Percentiles rank a stretch among this genome's conserved stretches.
Conservation (phyloP, 257 asterid species). For the Osmanthus fragrans region DNA sequence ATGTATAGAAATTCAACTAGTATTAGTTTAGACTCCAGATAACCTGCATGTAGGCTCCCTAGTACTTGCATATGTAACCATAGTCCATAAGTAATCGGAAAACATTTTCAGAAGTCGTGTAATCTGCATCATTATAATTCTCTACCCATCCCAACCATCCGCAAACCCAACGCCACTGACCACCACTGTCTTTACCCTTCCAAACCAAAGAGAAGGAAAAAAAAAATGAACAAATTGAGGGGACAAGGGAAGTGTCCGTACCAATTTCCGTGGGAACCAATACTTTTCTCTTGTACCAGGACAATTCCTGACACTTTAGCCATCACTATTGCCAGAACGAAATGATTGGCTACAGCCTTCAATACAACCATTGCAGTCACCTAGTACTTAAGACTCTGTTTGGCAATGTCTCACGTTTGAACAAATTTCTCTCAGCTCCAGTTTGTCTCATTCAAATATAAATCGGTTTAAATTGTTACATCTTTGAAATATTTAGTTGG, state of each 20-base stretch:
- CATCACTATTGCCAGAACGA: background rate
- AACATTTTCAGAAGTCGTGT: background rate
- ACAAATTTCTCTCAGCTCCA: background rate
- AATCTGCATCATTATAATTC: background rate
- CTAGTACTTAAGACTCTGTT: background rate
- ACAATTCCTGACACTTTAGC: background rate
- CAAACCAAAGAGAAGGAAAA: background rate
- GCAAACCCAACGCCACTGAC: background rate
- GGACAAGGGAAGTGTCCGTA: background rate
- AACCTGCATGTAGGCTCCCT: background rate
- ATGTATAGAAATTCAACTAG: background rate
- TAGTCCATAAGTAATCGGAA: too few relatives aligned
- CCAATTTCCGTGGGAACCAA: background rate
- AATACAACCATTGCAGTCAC: background rate
- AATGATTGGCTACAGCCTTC: background rate
- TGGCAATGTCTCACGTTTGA: background rate
- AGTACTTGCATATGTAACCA: too few relatives aligned
- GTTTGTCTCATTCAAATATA: background rate
- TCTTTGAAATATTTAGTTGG: background rate
- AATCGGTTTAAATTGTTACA: too few relatives aligned
- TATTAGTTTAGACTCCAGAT: too few relatives aligned
- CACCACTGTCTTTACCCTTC: background rate
- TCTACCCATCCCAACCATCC: background rate
- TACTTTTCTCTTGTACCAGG: background rate
- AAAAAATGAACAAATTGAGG: background rate